Conservation (phyloP, 1,284 basidiomycete species). For the Exobasidium rhododendri region DNA sequence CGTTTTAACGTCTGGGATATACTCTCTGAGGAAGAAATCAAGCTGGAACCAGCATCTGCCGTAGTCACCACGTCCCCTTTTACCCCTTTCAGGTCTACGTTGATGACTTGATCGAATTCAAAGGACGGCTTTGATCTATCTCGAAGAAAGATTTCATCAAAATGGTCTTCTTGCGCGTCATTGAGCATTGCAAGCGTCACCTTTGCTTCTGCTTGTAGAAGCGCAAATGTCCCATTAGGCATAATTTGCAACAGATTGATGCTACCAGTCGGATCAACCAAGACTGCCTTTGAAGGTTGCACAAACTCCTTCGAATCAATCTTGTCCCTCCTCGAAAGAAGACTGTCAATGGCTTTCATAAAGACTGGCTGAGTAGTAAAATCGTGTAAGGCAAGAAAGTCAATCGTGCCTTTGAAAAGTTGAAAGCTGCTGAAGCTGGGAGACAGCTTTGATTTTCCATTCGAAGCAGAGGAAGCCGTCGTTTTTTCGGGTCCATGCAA, state of each 20-base stretch:
- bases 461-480: slow-evolving; percentile 22
- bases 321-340: slow-evolving; percentile 37
- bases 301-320: slow-evolving; percentile 55
- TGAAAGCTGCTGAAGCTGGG: slow-evolving; percentile 80
- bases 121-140: slow-evolving; percentile 42
- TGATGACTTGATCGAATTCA: slow-evolving; percentile 55
- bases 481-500: slow-evolving; percentile 56
- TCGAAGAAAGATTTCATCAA: slow-evolving; percentile 69
- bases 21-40: slow-evolving; percentile 1
- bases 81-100: slow-evolving; percentile 22
- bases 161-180: slow-evolving; percentile 62
- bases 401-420: slow-evolving; percentile 74
- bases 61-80: not conserved
- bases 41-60: slow-evolving; percentile 34
- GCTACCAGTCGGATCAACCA: slow-evolving; percentile 76
- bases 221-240: slow-evolving; percentile 63
- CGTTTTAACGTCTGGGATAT: slow-evolving; percentile 23
- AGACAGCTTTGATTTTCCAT: slow-evolving; percentile 59
- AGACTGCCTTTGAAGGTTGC: slow-evolving; percentile 57
- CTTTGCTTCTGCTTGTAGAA: slow-evolving; percentile 60
- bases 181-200: slow-evolving; percentile 47
- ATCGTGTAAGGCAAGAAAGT: slow-evolving; percentile 69
- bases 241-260: slow-evolving; percentile 67
- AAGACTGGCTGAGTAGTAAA: slow-evolving; percentile 67
- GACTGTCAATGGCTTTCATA: slow-evolving; percentile 57